phyloP scores from a whole-genome alignment of 345 rosid genomes.

The Syzygium grande region DNA sequence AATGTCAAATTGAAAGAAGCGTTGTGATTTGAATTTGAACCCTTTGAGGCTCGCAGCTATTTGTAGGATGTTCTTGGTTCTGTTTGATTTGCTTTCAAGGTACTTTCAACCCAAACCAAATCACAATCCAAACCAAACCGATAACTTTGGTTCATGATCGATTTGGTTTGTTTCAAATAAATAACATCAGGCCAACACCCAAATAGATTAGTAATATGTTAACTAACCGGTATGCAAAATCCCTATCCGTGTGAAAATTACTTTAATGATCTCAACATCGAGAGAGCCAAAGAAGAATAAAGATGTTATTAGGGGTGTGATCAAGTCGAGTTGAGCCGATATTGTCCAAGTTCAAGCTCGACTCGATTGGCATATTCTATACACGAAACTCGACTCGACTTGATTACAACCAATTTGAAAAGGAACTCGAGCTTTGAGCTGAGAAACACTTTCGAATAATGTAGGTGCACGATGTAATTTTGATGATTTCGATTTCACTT shows the following conservation, averaged over 20 bases:
- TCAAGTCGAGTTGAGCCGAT: too few species aligned
- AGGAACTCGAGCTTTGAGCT: too few species aligned
- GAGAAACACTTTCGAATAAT: too few species aligned
- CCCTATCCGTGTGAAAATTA: background rate
- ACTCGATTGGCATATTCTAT: too few species aligned
- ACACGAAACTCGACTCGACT: too few species aligned
- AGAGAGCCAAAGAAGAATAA: background rate
- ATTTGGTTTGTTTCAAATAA: background rate
- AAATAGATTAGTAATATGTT: background rate
- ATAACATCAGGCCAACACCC: background rate
- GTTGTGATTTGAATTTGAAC: background rate
- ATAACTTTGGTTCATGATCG: fast-evolving
- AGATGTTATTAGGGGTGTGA: background rate
- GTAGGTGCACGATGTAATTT: too few species aligned
- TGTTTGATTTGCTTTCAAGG: background rate
- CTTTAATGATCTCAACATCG: background rate
- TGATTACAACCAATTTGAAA: too few species aligned
- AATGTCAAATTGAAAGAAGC: too few species aligned
- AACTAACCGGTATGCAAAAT: too few species aligned
- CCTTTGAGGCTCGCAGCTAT: background rate
- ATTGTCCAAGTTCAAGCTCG: too few species aligned
- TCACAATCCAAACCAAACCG: background rate
- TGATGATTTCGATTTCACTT: too few species aligned
- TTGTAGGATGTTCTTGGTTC: background rate
- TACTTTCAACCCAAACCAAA: background rate